Evolutionary conservation across 108 stramenopile species (phyloP).

Genomic region (Fragilaria crotonensis): DNA sequence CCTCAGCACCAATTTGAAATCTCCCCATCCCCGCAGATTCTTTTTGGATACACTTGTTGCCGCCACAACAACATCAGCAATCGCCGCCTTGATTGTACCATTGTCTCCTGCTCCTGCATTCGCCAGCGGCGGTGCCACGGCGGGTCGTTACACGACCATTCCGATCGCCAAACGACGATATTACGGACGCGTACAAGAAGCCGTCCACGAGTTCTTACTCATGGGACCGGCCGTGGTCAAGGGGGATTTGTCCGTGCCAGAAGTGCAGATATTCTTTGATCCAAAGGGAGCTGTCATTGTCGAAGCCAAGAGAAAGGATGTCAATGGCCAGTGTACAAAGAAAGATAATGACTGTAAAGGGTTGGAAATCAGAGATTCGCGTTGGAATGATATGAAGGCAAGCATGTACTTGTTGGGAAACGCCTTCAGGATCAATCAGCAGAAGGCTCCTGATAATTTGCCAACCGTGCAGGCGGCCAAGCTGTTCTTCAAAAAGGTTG

Average conservation of each 20-base stretch:
- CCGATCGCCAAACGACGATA: conserved; percentile 81
- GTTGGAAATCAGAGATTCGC: conserved; percentile 65
- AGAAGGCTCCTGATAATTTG: conserved; percentile 80
- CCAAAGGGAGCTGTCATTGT: conserved; percentile 53
- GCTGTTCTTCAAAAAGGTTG: conserved; percentile 79
- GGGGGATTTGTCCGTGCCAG: conserved; percentile 48
- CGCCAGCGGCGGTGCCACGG: conserved; percentile 76
- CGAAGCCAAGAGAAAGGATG: conserved; percentile 55
- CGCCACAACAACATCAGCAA: too few species aligned
- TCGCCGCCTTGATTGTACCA: background rate
- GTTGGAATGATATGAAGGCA: conserved; percentile 79
- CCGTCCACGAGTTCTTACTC: conserved; percentile 50
- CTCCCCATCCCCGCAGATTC: too few species aligned
- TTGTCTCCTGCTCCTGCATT: conserved; percentile 15
- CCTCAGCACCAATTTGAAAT: too few species aligned
- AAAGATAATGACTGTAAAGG: conserved; percentile 77
- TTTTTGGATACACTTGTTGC: too few species aligned
- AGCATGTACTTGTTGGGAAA: conserved; percentile 82
- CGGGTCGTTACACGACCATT: conserved; percentile 84
- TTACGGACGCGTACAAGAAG: conserved; percentile 77
- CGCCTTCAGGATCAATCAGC: conserved; percentile 83
- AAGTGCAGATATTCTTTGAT: conserved; percentile 56
- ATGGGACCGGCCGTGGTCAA: conserved; percentile 78
- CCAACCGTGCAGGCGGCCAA: conserved; percentile 84
- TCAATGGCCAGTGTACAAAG: conserved; percentile 80